Base-by-base conservation (phyloP, 2,329 filamentous ascomycete genomes). In the Calonectria henricotiae region DNA sequence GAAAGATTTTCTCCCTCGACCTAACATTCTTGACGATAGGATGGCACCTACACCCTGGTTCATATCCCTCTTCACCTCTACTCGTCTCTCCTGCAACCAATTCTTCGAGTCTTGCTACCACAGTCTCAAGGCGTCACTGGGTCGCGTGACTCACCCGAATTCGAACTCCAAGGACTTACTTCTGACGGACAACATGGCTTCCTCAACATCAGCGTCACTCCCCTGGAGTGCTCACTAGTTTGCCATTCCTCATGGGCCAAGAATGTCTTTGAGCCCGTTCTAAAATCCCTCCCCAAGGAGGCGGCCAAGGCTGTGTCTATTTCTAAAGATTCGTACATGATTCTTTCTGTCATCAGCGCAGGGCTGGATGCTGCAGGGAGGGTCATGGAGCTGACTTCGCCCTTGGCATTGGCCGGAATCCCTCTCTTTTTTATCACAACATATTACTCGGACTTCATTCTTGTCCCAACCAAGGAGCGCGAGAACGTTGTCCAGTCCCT, bases 391-490 rank as follows among this genome's bases (percentile, higher is more conserved):
- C 83, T 99, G 71, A 98, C 95, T 8, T 95, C 92, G 64, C 96
- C 96, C 5, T 87, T 98, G 37, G 96, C 96, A 32, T 88, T 98
- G 80, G 96, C 96, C 61, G 94, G 94, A 76, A 96, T 98, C 63
- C 94, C 96, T 64, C 97, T 99, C 79, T 98, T 98, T 86, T 98
- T 98, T 88, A 97, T 98, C 81, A 98, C 96, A 4, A 98, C 95
- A 37, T 99, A 98, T 83, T 98, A 97, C 83, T 96, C 94, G 39
- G 96, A 99, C 84, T 98, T 98, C 83, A 97, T 99, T 76, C 88
- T 98, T 41, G 94, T 98, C 1, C 95, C 96, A 0, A 88, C 88
- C 64, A 93, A 91, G 79, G 91, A 93, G 77, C 91, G 92, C 62
- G 85, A 89, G 30, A 92, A 91, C 44, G 95, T 98, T 58, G 90